phyloP scores from a whole-genome alignment of 805 yeast species.

The Kuraishia capsulata region DNA sequence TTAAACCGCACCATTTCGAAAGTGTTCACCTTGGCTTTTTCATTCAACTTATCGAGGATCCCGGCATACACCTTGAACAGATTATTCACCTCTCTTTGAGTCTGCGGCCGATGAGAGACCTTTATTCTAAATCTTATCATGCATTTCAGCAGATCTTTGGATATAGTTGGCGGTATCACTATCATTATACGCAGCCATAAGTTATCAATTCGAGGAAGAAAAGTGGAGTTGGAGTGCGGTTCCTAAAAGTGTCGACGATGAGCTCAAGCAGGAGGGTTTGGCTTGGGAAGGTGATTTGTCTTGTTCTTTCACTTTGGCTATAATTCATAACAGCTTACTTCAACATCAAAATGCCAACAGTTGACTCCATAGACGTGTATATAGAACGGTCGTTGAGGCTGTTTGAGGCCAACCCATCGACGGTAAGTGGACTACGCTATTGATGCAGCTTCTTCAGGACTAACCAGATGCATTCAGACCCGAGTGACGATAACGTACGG shows the following conservation, averaged over 20 bases:
- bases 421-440: conserved; percentile 6
- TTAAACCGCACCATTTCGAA: neutral
- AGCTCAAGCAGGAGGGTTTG: too few relatives aligned
- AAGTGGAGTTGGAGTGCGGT: too few relatives aligned
- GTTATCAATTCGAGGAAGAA: too few relatives aligned
- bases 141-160: neutral
- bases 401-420: conserved; percentile 6
- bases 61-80: neutral
- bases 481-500: conserved; percentile 6
- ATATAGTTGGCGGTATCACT: neutral
- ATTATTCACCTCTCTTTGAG: neutral
- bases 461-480: conserved; percentile 1
- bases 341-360: too few relatives aligned
- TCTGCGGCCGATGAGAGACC: neutral
- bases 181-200: too few relatives aligned
- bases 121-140: neutral
- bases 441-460: neutral
- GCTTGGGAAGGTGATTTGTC: too few relatives aligned
- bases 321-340: too few relatives aligned
- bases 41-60: conserved; percentile 1
- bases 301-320: neutral
- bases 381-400: conserved; percentile 5
- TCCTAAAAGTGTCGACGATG: too few relatives aligned
- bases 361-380: conserved; percentile 5
- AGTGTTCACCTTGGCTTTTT: conserved; percentile 11